A percentile compares a stretch with the other conserved stretches of the same genome.
These are phyloP conservation scores for Neonectria faginata DNA, from an alignment of 2,329 filamentous ascomycete genomes.

Conservation along the genomic window DNA sequence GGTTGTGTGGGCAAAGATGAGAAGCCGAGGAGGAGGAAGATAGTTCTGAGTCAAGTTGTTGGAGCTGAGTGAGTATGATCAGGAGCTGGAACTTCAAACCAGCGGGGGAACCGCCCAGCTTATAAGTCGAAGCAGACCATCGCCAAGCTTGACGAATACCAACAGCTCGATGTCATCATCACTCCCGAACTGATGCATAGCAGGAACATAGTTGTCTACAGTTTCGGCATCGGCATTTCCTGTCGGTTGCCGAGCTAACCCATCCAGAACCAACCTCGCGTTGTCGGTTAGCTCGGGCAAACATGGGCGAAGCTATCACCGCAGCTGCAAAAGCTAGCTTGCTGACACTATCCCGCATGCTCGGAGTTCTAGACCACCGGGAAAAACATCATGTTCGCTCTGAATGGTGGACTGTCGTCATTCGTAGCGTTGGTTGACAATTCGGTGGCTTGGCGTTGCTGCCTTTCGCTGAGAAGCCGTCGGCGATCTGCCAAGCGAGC, in stretches of 20 bases:
- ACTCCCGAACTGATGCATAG: not conserved
- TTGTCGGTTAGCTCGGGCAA: not conserved
- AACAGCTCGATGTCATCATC: conserved; percentile 10
- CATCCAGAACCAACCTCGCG: not conserved
- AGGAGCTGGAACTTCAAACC: not conserved
- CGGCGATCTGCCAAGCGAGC: not conserved
- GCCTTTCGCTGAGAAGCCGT: not conserved
- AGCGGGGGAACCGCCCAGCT: conserved; percentile 21
- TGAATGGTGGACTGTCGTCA: not conserved
- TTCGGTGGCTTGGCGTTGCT: not conserved
- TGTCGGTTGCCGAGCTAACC: not conserved
- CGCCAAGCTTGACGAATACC: not conserved
- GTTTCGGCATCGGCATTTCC: not conserved
- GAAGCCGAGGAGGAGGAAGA: conserved; percentile 16
- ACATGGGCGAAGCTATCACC: not conserved
- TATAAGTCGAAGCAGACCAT: conserved; percentile 28
- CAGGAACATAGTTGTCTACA: not conserved
- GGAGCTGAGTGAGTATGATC: conserved; percentile 8
- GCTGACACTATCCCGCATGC: not conserved
- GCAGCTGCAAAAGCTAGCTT: not conserved
- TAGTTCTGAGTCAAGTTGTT: not conserved
- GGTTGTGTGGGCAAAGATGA: not conserved
- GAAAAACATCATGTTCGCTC: not conserved
- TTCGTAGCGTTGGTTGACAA: not conserved
- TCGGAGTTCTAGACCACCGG: not conserved